These are phyloP conservation scores for Peronosclerospora sorghi DNA, from an alignment of 352 stramenopile species.

Conservation along the genomic window DNA sequence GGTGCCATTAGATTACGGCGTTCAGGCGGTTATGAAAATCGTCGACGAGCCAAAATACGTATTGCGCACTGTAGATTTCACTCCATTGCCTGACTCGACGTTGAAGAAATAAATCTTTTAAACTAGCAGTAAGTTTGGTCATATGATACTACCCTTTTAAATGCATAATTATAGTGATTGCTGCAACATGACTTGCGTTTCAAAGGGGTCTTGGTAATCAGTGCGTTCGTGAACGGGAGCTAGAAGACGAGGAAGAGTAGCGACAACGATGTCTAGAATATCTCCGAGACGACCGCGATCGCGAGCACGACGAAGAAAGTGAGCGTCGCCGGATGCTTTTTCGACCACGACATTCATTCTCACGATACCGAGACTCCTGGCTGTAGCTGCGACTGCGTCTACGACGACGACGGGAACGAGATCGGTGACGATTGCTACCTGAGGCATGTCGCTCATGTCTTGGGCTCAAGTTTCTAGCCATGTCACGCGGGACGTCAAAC, in stretches of 20 bases:
- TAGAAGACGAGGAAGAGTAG: conserved; percentile 18
- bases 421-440: conserved; percentile 7
- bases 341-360: conserved; percentile 8
- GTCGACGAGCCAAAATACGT: conserved; percentile 80
- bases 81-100: conserved; percentile 11
- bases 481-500: conserved; percentile 4
- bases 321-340: conserved; percentile 17
- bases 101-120: conserved; percentile 28
- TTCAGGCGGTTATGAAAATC: conserved; percentile 86
- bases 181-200: background rate
- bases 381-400: conserved; percentile 15
- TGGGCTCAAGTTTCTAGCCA: conserved; percentile 1
- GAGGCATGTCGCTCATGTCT: conserved; percentile 11
- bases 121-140: conserved; percentile 18
- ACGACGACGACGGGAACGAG: conserved; percentile 7
- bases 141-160: background rate
- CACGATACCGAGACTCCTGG: conserved; percentile 9
- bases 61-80: conserved; percentile 75
- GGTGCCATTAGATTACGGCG: conserved; percentile 80
- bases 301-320: conserved; percentile 27
- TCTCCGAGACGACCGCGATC: conserved; percentile 7
- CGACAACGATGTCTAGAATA: conserved; percentile 9
- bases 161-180: background rate
- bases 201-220: background rate
- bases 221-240: conserved; percentile 23